phyloP scores from a whole-genome alignment of 1,139 yeast genomes.

The Wickerhamomyces sp. region DNA sequence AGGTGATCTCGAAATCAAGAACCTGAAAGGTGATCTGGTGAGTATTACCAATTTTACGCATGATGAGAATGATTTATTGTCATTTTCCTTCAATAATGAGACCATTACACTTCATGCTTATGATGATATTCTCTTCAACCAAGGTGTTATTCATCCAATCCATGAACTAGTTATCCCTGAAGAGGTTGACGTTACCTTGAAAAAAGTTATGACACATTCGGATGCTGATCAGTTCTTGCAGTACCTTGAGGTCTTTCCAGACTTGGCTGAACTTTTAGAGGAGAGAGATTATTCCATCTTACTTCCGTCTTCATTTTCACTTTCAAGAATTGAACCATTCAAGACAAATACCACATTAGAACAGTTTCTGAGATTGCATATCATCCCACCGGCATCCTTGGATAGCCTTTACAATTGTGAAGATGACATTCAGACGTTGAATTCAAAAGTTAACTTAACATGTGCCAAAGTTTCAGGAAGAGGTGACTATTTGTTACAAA shows the following conservation, averaged over 20 bases:
- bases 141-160: constrained; percentile 82
- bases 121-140: constrained; percentile 69
- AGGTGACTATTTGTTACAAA: constrained; percentile 27
- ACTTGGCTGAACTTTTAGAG: constrained; percentile 19
- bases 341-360: constrained; percentile 38
- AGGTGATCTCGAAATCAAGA: constrained; percentile 25
- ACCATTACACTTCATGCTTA: constrained; percentile 31
- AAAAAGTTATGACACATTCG: constrained; percentile 52
- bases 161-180: constrained; percentile 54
- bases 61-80: constrained; percentile 13
- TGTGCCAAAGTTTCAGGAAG: constrained; percentile 36
- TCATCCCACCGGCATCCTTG: constrained; percentile 53
- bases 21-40: constrained; percentile 31
- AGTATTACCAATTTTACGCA: constrained; percentile 3
- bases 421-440: constrained; percentile 37
- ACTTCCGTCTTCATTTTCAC: constrained; percentile 62
- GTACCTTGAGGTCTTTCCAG: constrained; percentile 35
- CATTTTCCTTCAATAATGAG: constrained; percentile 24
- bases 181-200: constrained; percentile 46
- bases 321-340: constrained; percentile 25
- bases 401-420: constrained; percentile 39
- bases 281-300: constrained; percentile 51
- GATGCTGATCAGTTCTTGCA: constrained; percentile 42
- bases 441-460: constrained; percentile 37
- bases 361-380: constrained; percentile 60